Conservation (phyloP, 1,139 yeast species). For the Arxiozyma telluris region DNA sequence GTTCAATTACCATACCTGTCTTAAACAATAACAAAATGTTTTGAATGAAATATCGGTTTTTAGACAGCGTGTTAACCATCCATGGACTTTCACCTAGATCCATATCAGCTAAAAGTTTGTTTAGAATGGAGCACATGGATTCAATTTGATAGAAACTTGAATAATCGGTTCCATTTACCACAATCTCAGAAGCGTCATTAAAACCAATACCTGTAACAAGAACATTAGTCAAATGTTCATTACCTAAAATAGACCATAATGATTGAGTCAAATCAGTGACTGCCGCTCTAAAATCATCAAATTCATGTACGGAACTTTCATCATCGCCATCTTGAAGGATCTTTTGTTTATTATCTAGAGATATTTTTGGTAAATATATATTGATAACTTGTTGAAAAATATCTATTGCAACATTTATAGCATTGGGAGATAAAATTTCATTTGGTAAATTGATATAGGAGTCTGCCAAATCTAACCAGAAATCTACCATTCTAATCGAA, state of each 20-base stretch:
- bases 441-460: conserved; percentile 32
- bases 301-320: conserved; percentile 37
- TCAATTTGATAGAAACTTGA: conserved; percentile 48
- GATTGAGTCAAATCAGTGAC: conserved; percentile 69
- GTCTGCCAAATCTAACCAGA: conserved; percentile 75
- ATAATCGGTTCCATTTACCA: conserved; percentile 22
- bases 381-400: conserved; percentile 28
- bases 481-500: conserved; percentile 59
- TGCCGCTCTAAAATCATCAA: conserved; percentile 58
- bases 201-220: conserved; percentile 39
- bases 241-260: conserved; percentile 55
- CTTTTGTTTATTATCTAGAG: conserved; percentile 25
- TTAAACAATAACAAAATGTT: conserved; percentile 25
- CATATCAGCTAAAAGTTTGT: conserved; percentile 38
- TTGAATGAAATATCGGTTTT: conserved; percentile 20
- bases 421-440: conserved; percentile 21
- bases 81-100: conserved; percentile 32
- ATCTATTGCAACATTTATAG: conserved; percentile 21
- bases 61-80: conserved; percentile 34
- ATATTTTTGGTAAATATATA: conserved; percentile 29
- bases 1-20: conserved; percentile 19
- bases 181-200: conserved; percentile 16
- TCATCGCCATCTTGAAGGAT: conserved; percentile 28
- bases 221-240: conserved; percentile 41
- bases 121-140: conserved; percentile 57